Conservation (phyloP, 2,329 filamentous ascomycete genomes). For the Botrytis deweyae region DNA sequence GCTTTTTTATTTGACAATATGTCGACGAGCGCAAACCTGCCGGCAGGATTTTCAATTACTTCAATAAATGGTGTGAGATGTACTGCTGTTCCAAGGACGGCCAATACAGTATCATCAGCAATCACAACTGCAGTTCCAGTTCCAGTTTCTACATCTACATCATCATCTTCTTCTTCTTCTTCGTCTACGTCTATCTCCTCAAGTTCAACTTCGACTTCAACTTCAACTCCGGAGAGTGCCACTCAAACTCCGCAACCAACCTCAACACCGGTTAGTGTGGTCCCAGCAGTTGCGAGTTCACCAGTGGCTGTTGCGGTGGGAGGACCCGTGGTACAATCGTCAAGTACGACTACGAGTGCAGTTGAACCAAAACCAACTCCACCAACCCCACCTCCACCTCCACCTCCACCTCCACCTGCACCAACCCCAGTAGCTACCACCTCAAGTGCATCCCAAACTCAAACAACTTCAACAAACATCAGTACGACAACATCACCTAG, state of each 20-base stretch:
- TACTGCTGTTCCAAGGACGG: constrained; percentile 51
- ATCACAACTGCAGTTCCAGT: constrained; percentile 22
- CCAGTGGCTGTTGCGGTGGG: constrained; percentile 19
- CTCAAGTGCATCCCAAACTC: constrained; percentile 12
- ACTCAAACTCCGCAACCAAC: constrained; percentile 15
- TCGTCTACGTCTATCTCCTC: constrained; percentile 21
- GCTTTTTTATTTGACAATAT: constrained; percentile 41
- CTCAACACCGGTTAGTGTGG: constrained; percentile 44
- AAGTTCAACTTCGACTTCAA: not conserved
- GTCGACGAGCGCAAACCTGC: constrained; percentile 43
- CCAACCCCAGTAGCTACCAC: not conserved
- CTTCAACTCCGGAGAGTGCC: constrained; percentile 18
- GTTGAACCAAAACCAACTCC: not conserved
- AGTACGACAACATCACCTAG: constrained; percentile 18
- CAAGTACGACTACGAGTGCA: constrained; percentile 16
- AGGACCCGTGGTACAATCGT: constrained; percentile 6
- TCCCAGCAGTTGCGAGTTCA: constrained; percentile 42
- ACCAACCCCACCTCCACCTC: not conserved
- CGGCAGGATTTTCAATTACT: constrained; percentile 50
- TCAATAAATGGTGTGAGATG: constrained; percentile 52
- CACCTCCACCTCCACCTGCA: not conserved
- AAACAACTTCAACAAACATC: not conserved
- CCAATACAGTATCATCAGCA: constrained; percentile 24
- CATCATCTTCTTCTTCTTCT: not conserved
- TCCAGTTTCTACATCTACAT: constrained; percentile 11